Evolutionary conservation across 768 basidiomycete genomes (phyloP).

Genomic region (Guyanaporus albipodus): DNA sequence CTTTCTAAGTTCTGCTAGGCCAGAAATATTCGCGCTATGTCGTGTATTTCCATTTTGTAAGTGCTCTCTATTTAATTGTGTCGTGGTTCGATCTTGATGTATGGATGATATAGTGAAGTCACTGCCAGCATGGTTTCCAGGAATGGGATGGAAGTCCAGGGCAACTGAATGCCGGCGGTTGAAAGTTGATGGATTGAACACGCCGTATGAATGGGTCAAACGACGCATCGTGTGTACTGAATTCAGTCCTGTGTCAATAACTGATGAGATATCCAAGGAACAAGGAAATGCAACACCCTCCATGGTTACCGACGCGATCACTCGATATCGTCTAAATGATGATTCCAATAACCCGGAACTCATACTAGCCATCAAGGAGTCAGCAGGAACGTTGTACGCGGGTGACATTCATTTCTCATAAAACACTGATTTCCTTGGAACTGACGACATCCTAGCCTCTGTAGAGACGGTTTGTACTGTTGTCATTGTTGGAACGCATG

Average conservation of each 20-base stretch:
- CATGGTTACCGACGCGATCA: too few relatives aligned
- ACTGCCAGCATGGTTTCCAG: slow-evolving; percentile 26
- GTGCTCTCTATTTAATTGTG: neutral
- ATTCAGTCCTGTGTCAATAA: neutral
- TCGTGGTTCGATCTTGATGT: neutral
- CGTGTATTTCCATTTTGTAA: neutral
- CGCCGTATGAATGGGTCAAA: slow-evolving; percentile 11
- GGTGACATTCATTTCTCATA: neutral
- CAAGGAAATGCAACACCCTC: too few relatives aligned
- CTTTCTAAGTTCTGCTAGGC: neutral
- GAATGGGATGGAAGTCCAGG: slow-evolving; percentile 21
- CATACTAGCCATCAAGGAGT: neutral
- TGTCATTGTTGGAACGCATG: too few relatives aligned
- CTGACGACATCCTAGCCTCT: neutral
- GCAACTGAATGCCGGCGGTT: slow-evolving; percentile 10
- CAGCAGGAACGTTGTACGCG: neutral
- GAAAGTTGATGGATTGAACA: slow-evolving; percentile 5
- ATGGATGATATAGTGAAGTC: slow-evolving; percentile 10
- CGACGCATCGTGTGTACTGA: neutral
- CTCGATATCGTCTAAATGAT: neutral
- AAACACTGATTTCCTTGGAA: neutral
- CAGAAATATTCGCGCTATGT: neutral
- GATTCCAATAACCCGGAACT: slow-evolving; percentile 6
- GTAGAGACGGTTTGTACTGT: slow-evolving; percentile 2
- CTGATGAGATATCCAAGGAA: neutral